Evolutionary conservation across 2,329 filamentous ascomycete genomes (phyloP).

Genomic region (Pezizomycotina sp.): DNA sequence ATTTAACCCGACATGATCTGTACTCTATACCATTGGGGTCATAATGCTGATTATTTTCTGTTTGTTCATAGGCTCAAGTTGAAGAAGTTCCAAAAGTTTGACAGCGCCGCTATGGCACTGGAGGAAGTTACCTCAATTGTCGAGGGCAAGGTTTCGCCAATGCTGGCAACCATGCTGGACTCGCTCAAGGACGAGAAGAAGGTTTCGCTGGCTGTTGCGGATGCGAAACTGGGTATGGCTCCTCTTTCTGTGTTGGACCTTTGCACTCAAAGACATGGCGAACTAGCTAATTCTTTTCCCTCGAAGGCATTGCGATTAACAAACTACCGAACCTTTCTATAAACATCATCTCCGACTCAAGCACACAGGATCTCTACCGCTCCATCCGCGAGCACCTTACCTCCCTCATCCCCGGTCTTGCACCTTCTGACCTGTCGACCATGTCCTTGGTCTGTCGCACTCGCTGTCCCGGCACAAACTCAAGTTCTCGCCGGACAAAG

Average conservation of each 20-base stretch:
- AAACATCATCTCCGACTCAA: conserved; percentile 68
- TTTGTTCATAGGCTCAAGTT: conserved; percentile 54
- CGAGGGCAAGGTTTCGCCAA: conserved; percentile 86
- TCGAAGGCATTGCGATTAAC: conserved; percentile 60
- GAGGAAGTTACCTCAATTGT: conserved; percentile 78
- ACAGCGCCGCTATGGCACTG: conserved; percentile 75
- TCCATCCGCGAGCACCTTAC: conserved; percentile 82
- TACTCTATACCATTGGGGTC: no score
- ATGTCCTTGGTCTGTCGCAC: conserved; percentile 94
- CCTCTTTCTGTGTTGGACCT: conserved; percentile 2
- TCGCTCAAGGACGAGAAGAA: conserved; percentile 96
- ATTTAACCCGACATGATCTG: no score
- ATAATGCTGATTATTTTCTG: conserved; percentile 6
- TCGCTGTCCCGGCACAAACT: conserved; percentile 94
- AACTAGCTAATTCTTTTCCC: not conserved
- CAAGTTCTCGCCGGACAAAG: conserved; percentile 96
- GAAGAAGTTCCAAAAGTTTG: conserved; percentile 95
- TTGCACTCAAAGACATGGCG: no score
- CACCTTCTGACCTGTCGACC: conserved; percentile 71
- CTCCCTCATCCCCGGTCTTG: conserved; percentile 75
- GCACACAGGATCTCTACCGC: conserved; percentile 78
- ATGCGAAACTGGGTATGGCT: conserved; percentile 58
- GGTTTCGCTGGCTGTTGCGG: conserved; percentile 79
- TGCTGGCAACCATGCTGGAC: conserved; percentile 66
- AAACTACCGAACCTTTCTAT: conserved; percentile 60